A percentile compares a stretch with the other conserved stretches of the same genome.
Evolutionary conservation across 495 filamentous ascomycete genomes (phyloP).

Genomic region (Durotheca rogersii): DNA sequence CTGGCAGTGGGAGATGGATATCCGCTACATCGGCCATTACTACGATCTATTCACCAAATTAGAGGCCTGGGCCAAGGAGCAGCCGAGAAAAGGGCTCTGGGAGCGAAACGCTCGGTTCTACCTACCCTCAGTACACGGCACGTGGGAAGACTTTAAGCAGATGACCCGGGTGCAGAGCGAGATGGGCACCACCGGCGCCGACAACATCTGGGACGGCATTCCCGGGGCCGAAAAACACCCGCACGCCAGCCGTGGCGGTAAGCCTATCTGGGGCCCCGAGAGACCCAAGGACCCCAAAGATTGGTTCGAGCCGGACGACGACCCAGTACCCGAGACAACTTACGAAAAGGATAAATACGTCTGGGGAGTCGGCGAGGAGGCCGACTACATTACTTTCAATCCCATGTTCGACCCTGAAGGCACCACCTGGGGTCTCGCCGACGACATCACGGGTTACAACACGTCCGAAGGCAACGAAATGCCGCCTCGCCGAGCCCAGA

Average conservation of each 20-base stretch:
- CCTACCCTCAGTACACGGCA: constrained; percentile 81
- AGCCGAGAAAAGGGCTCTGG: constrained; percentile 91
- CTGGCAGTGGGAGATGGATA: constrained; percentile 99
- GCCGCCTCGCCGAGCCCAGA: constrained; percentile 80
- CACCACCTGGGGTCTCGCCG: constrained; percentile 82
- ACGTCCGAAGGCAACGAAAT: constrained; percentile 53
- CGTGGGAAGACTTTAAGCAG: constrained; percentile 89
- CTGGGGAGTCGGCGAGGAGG: constrained; percentile 91
- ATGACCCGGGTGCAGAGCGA: constrained; percentile 91
- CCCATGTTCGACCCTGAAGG: constrained; percentile 89
- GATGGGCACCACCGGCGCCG: constrained; percentile 69
- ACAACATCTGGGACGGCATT: constrained; percentile 65
- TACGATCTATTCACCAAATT: constrained; percentile 83
- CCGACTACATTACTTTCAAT: constrained; percentile 90
- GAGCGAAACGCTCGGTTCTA: constrained; percentile 92
- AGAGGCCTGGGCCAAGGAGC: constrained; percentile 70
- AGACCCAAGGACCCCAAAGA: constrained; percentile 63
- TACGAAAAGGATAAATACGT: constrained; percentile 77
- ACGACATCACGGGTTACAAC: constrained; percentile 91
- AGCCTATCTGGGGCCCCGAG: constrained; percentile 82
- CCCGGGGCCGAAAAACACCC: constrained; percentile 38
- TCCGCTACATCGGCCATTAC: constrained; percentile 94
- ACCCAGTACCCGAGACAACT: constrained; percentile 67
- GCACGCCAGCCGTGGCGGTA: constrained; percentile 51
- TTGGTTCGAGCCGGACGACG: constrained; percentile 66